Conservation (phyloP, 805 yeast genomes). For the Tetrapisispora phaffii region DNA sequence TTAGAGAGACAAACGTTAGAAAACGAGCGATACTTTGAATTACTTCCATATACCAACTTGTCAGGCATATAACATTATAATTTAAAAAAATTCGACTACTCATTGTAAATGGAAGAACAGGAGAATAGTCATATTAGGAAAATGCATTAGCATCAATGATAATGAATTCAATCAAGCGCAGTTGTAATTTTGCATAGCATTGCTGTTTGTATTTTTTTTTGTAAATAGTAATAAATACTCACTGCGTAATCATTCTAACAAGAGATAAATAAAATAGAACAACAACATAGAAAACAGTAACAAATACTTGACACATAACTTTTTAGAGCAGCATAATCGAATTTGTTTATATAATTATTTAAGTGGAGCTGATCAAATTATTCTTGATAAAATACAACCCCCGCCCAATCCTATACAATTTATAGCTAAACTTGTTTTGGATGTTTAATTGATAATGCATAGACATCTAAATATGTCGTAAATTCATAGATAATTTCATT, state of each 20-base stretch:
- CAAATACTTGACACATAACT: neutral
- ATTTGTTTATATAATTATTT: no score
- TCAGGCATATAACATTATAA: neutral
- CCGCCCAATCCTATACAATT: neutral
- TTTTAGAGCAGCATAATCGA: no score
- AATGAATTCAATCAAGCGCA: neutral
- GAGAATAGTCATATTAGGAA: neutral
- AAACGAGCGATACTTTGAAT: conserved; percentile 82
- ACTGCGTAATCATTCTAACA: neutral
- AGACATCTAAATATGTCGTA: conserved; percentile 77
- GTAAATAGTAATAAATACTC: neutral
- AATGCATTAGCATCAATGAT: neutral
- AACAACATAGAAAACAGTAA: no score
- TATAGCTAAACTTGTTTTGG: conserved; percentile 38
- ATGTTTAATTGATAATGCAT: conserved; percentile 77
- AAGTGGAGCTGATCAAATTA: no score
- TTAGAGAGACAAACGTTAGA: conserved; percentile 89
- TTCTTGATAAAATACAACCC: no score
- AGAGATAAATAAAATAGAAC: no score
- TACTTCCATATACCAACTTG: conserved; percentile 32
- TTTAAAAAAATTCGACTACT: no score
- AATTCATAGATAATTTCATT: conserved; percentile 72
- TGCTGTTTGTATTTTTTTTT: neutral
- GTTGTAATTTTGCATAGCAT: neutral
- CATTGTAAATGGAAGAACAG: neutral